Conservation (phyloP, 2,329 filamentous ascomycete species). For the Colletotrichum zoysiae region DNA sequence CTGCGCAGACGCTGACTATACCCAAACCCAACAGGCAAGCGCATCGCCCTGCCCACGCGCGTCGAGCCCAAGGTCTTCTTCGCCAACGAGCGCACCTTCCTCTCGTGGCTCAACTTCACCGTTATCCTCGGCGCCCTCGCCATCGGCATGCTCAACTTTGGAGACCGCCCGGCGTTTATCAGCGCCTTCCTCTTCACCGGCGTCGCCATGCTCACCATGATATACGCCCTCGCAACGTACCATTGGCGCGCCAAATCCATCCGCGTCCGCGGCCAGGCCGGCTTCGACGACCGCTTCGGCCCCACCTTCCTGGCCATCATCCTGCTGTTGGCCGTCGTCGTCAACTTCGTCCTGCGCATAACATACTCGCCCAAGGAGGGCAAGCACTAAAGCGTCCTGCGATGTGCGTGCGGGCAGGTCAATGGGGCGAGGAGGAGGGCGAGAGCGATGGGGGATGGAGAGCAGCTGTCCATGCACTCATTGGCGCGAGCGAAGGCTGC, state of each 20-base stretch:
- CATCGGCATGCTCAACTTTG: constrained; percentile 98
- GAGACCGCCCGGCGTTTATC: constrained; percentile 93
- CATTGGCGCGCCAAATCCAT: constrained; percentile 98
- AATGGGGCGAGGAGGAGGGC: neutral
- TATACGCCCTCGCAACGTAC: constrained; percentile 94
- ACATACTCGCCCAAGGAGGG: constrained; percentile 57
- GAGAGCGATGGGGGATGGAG: neutral
- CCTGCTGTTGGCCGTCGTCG: constrained; percentile 87
- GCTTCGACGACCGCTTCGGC: constrained; percentile 96
- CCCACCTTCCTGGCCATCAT: constrained; percentile 91
- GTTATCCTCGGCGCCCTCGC: constrained; percentile 97
- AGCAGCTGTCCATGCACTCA: neutral
- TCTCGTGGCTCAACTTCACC: constrained; percentile 99
- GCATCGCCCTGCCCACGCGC: constrained; percentile 95
- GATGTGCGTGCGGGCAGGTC: neutral
- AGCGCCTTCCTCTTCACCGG: constrained; percentile 93
- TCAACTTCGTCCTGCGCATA: constrained; percentile 93
- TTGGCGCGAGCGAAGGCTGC: neutral
- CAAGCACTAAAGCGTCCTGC: constrained; percentile 38
- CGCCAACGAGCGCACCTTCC: constrained; percentile 98
- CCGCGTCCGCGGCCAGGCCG: constrained; percentile 88
- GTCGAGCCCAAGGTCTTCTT: constrained; percentile 99
- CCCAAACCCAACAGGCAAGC: constrained; percentile 78
- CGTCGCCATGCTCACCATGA: constrained; percentile 94
- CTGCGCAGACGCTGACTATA: constrained; percentile 27